Base-by-base conservation (phyloP, 495 filamentous ascomycete genomes). In the Penicillium flavigenum region DNA sequence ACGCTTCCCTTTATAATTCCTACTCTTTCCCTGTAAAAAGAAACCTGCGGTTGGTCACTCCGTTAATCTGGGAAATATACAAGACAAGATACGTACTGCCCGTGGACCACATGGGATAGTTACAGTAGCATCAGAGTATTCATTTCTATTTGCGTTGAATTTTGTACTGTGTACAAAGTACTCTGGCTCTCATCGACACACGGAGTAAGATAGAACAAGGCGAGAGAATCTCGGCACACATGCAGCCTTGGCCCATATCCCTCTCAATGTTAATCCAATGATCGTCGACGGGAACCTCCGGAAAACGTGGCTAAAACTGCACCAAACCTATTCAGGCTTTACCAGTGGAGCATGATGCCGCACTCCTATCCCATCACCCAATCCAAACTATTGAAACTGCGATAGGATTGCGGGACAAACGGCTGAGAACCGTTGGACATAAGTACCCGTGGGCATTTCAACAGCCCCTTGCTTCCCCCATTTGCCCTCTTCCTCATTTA, bases 231-330 rank as follows among this genome's bases (percentile, higher is more conserved):
- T 39, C 36, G 34, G 34, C 34, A 6, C 5, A 39, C 16, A 16
- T 38, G 34, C n/a, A 39, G n/a, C 16, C n/a, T 39, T n/a, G 14
- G 34, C 4, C 31, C 31, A 34, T 11, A 34, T 2, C 14, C 34
- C 34, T 38, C 14, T 38, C 36, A 39, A 17, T n/a, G 43, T 45
- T 5, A 24, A 24, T 24, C 43, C 22, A 45, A 26, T 22, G 43
- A 45, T 45, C 42, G 42, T 12, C 43, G 5, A 45, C 43, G 43
- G 43, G 43, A 45, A 14, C 43, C 22, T 45, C 43, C 43, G 43
- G 20, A 45, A 22, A 26, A 26, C 22, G 43, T 45, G 22, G 43
- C 43, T 45, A 45, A 19, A 0, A 22, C 43, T 45, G 43, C 20
- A 45, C 43, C 43, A 45, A 45, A 11, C 43, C n/a, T 12, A 3